Conservation (phyloP, 352 stramenopile species). For the Phytophthora pistaciae region DNA sequence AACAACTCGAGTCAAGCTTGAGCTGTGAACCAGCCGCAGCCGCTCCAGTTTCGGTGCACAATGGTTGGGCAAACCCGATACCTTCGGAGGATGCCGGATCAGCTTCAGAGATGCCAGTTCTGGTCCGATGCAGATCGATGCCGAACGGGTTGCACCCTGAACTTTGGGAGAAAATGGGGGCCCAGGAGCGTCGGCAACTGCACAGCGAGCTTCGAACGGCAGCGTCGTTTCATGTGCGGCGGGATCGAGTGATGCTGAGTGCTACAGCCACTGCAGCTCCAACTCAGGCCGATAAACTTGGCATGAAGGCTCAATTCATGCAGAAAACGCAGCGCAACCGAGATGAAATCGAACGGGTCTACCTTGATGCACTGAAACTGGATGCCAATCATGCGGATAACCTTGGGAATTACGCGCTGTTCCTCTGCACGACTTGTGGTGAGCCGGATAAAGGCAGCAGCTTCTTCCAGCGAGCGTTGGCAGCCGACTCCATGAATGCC, state of each 20-base stretch:
- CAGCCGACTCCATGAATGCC: constrained; percentile 20
- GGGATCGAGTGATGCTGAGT: constrained; percentile 30
- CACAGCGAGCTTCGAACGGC: constrained; percentile 37
- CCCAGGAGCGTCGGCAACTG: constrained; percentile 33
- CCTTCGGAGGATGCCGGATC: neutral
- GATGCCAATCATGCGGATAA: constrained; percentile 40
- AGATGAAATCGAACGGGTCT: constrained; percentile 38
- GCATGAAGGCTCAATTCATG: constrained; percentile 56
- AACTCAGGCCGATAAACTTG: constrained; percentile 46
- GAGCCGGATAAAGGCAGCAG: constrained; percentile 29
- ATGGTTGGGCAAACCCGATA: constrained; percentile 3
- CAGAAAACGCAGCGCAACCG: constrained; percentile 33
- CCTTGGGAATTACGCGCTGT: constrained; percentile 52
- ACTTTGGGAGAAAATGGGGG: constrained; percentile 39
- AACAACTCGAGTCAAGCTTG: constrained; percentile 24
- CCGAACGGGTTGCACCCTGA: constrained; percentile 36
- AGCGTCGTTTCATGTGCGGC: constrained; percentile 46
- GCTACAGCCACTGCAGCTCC: constrained; percentile 6
- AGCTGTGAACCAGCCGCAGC: neutral
- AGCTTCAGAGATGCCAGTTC: constrained; percentile 12
- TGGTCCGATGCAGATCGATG: constrained; percentile 47
- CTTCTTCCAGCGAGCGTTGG: constrained; percentile 39
- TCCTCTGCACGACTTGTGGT: constrained; percentile 34
- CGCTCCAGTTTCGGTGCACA: neutral
- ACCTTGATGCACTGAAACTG: constrained; percentile 42